phyloP scores from a whole-genome alignment of 805 yeast species.

The Zygosaccharomyces siamensis region DNA sequence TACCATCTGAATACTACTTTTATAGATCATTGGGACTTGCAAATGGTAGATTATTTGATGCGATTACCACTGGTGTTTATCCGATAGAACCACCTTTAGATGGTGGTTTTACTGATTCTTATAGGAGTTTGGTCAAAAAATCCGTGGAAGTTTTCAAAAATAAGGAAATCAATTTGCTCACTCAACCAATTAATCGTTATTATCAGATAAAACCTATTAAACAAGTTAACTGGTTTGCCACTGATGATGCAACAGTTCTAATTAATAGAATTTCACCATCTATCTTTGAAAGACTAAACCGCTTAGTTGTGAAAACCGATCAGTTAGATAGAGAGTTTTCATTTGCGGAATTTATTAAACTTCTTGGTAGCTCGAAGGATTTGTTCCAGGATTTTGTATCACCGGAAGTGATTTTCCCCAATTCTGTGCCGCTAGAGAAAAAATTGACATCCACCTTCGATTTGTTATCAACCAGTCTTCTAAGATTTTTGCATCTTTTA shows the following conservation, averaged over 20 bases:
- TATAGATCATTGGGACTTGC: slow-evolving; percentile 76
- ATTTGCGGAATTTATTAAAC: slow-evolving; percentile 25
- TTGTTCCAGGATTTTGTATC: slow-evolving; percentile 34
- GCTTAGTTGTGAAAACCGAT: slow-evolving; percentile 31
- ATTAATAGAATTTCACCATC: slow-evolving; percentile 54
- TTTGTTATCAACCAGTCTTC: slow-evolving; percentile 49
- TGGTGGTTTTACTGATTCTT: slow-evolving; percentile 53
- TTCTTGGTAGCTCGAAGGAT: slow-evolving; percentile 28
- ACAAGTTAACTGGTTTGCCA: slow-evolving; percentile 53
- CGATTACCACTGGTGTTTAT: slow-evolving; percentile 59
- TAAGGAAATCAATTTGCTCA: slow-evolving; percentile 58
- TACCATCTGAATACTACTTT: slow-evolving; percentile 81
- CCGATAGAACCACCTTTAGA: slow-evolving; percentile 64
- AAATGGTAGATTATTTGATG: slow-evolving; percentile 51
- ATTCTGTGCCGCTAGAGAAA: slow-evolving; percentile 27
- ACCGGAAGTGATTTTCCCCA: slow-evolving; percentile 30
- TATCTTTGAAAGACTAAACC: slow-evolving; percentile 40
- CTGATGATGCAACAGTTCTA: slow-evolving; percentile 36
- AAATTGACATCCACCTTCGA: slow-evolving; percentile 46
- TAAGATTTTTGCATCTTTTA: slow-evolving; percentile 49
- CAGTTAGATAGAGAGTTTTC: slow-evolving; percentile 26
- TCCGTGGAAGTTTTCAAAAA: slow-evolving; percentile 49
- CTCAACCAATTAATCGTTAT: slow-evolving; percentile 74
- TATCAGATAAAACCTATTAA: slow-evolving; percentile 69
- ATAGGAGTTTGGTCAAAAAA: slow-evolving; percentile 47